Conservation (phyloP, 1,139 yeast species). For the Spathaspora sp. region DNA sequence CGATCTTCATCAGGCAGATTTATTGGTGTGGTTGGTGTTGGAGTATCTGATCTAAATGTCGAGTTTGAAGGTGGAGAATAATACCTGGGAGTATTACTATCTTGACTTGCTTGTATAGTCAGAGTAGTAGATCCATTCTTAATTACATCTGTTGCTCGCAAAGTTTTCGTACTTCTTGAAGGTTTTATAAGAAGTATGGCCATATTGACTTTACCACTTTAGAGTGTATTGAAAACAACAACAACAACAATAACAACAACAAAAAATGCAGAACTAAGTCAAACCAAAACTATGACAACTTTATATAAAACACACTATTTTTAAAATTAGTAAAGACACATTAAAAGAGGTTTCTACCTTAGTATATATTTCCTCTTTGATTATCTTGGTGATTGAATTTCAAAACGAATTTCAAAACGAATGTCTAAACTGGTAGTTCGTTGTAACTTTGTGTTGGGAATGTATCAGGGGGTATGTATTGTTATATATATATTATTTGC, state of each 20-base stretch:
- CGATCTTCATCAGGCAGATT: constrained; percentile 20
- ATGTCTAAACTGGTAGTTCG: no score
- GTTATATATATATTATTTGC: no score
- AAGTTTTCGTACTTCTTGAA: neutral
- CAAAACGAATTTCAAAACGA: no score
- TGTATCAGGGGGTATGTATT: no score
- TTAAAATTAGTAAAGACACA: no score
- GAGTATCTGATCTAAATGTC: neutral
- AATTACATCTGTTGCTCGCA: neutral
- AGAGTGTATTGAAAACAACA: neutral
- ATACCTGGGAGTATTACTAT: neutral
- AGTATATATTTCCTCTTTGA: no score
- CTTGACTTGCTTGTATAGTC: neutral
- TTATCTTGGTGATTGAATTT: no score
- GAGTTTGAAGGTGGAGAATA: neutral
- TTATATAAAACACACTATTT: no score
- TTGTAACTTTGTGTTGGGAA: no score
- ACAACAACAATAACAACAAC: neutral
- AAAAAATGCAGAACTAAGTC: neutral
- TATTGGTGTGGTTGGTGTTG: neutral
- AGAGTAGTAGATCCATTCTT: neutral
- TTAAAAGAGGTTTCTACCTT: no score
- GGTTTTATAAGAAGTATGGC: constrained; percentile 1
- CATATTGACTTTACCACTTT: neutral
- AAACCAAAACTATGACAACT: no score